Evolutionary conservation across 768 basidiomycete species (phyloP), one percentile per base, ranked within the genome.

Genomic region (Naematelia aurantialba): DNA sequence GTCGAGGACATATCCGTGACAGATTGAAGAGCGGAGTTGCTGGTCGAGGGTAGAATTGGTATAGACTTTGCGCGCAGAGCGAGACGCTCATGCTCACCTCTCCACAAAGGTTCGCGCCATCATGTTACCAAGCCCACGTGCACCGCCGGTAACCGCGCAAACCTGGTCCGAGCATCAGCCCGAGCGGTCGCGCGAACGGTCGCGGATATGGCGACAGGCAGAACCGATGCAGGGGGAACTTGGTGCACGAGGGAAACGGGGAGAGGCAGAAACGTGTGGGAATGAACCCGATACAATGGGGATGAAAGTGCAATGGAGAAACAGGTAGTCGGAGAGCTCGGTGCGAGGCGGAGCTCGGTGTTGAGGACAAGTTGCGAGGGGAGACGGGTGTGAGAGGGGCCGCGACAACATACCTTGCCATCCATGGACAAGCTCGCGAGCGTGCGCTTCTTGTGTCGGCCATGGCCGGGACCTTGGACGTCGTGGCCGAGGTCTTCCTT

Each of bases 141-240:
- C 94, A 55, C 87, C 94, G 47, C 94, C 94, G 39, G 94, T 98
- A 52, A 98, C 86, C 67, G 93, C 80, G 79, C 89, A 90, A 55
- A 91, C 91, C 86, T 94, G 70, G 14, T 63, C 72, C 13, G 19
- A 5, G 8, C 46, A 47, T 19, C 8, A 47, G 25, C 19, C 42
- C 19, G 42, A 12, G 19, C 19, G 42, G 12, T 44, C 42, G 42
- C 12, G 42, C 12, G 42, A 12, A 44, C 12, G 19, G 42, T 44
- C 42, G 12, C 19, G 42, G 12, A 19, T n/a, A 12, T 19, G 49
- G 24, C 49, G 29, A 51, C 8, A 51, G 26, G n/a, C 49, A 51
- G 45, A 46, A 8, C 24, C 8, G 24, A 17, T 17, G 17, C 21
- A 22, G 10, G 5, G 22, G n/a, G 29, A 51, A 29, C 4, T 51